phyloP scores from a whole-genome alignment of 495 filamentous ascomycete species.

The Oidiodendron maius region DNA sequence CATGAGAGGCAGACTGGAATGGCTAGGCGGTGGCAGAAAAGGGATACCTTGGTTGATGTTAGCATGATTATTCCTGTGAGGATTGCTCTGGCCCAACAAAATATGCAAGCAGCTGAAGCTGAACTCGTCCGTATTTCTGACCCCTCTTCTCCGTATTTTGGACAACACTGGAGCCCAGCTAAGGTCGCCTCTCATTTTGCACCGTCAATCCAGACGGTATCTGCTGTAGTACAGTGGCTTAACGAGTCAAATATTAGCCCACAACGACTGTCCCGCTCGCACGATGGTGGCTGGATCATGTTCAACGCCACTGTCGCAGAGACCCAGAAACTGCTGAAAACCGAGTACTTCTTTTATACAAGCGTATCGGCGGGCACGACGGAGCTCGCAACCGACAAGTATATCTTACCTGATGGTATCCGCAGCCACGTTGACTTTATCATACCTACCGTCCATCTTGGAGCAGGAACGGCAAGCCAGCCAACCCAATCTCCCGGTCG shows the following conservation, averaged over 20 bases:
- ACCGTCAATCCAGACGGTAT: conserved; percentile 4
- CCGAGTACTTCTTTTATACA: conserved; percentile 53
- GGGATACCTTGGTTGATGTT: no score
- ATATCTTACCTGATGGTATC: not conserved
- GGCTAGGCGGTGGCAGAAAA: no score
- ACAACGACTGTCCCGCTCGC: conserved; percentile 40
- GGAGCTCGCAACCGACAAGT: conserved; percentile 24
- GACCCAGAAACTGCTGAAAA: conserved; percentile 49
- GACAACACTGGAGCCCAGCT: not conserved
- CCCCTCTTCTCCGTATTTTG: not conserved
- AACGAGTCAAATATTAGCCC: conserved; percentile 38
- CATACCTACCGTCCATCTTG: conserved; percentile 19
- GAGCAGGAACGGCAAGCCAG: no score
- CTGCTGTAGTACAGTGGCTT: conserved; percentile 42
- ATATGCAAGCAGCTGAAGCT: conserved; percentile 42
- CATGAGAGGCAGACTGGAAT: no score
- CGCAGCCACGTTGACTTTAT: conserved; percentile 17
- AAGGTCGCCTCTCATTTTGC: conserved; percentile 9
- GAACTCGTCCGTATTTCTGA: conserved; percentile 40
- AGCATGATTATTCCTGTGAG: conserved; percentile 42
- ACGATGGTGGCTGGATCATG: conserved; percentile 38
- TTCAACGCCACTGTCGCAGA: conserved; percentile 48
- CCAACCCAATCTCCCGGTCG: no score
- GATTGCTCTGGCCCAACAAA: conserved; percentile 46
- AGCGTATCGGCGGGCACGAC: conserved; percentile 35